Conservation (phyloP, 2,329 filamentous ascomycete genomes). For the Pyrenophora tritici-repentis region DNA sequence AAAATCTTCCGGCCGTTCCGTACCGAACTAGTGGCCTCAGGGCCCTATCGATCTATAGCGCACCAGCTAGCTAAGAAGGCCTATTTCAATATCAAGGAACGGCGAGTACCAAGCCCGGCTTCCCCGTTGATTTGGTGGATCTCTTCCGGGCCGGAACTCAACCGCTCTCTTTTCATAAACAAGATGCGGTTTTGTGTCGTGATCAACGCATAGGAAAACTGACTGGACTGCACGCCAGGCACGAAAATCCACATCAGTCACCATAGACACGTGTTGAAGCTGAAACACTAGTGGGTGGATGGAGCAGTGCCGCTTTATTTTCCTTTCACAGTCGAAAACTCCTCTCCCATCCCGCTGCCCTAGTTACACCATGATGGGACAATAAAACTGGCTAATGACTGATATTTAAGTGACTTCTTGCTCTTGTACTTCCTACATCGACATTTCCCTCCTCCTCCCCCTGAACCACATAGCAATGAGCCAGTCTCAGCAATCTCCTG, state of each 20-base stretch:
- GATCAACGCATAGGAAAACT: too few species aligned
- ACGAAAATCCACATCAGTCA: not conserved
- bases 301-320: not conserved
- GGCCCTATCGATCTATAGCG: not conserved
- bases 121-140: too few species aligned
- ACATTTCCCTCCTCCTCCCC: too few species aligned
- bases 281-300: not conserved
- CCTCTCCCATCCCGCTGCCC: too few species aligned
- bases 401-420: constrained; percentile 5
- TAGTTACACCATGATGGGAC: too few species aligned
- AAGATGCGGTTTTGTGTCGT: too few species aligned
- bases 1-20: constrained; percentile 1
- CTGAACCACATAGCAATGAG: constrained; percentile 1
- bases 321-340: not conserved
- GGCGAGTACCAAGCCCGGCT: too few species aligned
- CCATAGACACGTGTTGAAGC: not conserved
- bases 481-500: not conserved
- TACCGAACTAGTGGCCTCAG: constrained; percentile 1
- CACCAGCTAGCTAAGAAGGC: not conserved
- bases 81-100: not conserved
- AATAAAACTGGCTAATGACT: not conserved
- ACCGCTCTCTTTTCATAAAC: too few species aligned
- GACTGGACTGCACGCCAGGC: not conserved
- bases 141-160: too few species aligned
- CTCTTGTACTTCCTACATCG: not conserved